These are phyloP conservation scores for Apostasia ramifera DNA, from an alignment of 106 monocot species.

Conservation along the genomic window DNA sequence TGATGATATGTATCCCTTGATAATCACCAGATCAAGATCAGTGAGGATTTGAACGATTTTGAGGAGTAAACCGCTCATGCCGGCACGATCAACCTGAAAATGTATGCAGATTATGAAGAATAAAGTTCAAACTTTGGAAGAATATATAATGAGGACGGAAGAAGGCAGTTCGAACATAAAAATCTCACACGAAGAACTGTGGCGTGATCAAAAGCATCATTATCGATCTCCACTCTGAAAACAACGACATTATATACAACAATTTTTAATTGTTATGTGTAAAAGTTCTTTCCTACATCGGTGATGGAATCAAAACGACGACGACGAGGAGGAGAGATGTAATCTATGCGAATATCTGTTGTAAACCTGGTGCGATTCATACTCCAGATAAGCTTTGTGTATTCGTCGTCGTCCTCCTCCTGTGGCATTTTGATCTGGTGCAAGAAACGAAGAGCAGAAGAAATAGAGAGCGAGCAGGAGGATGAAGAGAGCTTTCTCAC, in stretches of 20 bases:
- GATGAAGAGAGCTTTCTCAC: no score
- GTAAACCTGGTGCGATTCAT: slow-evolving; percentile 21
- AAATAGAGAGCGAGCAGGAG: no score
- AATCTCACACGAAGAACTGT: slow-evolving; percentile 36
- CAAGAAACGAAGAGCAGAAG: no score
- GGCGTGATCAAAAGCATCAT: slow-evolving; percentile 24
- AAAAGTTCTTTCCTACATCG: no score
- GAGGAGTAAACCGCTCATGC: slow-evolving; percentile 52
- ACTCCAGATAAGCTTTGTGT: slow-evolving; percentile 14
- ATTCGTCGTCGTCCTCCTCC: slow-evolving; percentile 8
- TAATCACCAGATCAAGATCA: slow-evolving; percentile 47
- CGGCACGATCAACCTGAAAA: slow-evolving; percentile 44
- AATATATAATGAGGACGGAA: no score
- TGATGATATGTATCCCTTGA: slow-evolving; percentile 56
- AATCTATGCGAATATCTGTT: no score
- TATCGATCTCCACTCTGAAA: slow-evolving; percentile 41
- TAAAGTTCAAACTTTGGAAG: background rate
- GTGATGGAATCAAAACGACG: background rate
- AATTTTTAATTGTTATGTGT: no score
- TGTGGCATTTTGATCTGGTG: background rate
- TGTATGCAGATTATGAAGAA: background rate
- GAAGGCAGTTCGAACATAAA: background rate
- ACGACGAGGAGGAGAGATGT: no score
- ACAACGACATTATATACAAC: no score
- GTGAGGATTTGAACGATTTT: slow-evolving; percentile 51